These are phyloP conservation scores for Populus alba DNA, from an alignment of 345 rosid species.

Conservation along the genomic window DNA sequence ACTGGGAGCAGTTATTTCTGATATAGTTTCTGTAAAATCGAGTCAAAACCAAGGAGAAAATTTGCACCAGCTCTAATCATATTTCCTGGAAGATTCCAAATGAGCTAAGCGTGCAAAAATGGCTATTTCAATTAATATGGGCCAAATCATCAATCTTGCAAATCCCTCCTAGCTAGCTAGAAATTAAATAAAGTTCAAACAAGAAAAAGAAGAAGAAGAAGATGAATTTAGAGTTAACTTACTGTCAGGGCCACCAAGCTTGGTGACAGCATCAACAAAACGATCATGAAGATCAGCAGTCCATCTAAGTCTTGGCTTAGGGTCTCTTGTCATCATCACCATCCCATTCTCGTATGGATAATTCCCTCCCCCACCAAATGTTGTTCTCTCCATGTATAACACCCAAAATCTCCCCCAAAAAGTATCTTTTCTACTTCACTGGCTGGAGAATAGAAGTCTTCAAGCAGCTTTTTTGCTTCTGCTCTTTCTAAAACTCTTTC, in stretches of 20 bases:
- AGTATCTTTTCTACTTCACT: not conserved
- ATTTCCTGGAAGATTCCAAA: not conserved
- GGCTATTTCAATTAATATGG: not conserved
- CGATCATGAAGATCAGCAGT: constrained; percentile 65
- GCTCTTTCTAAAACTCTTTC: not conserved
- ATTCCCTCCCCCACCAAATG: constrained; percentile 28
- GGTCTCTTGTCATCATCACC: constrained; percentile 82
- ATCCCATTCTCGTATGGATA: constrained; percentile 52
- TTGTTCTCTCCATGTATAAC: constrained; percentile 45
- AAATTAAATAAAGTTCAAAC: not conserved
- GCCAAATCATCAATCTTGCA: not conserved
- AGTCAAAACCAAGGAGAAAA: not conserved
- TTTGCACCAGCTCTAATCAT: not conserved
- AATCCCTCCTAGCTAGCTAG: not conserved
- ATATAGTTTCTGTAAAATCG: not conserved
- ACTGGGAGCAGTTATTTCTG: not conserved
- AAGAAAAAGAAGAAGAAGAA: not conserved
- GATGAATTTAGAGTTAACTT: constrained; percentile 5
- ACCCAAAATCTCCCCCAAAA: not conserved
- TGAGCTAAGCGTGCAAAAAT: not conserved
- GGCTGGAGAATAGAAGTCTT: not conserved
- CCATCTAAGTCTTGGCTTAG: constrained; percentile 78
- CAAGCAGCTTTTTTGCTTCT: not conserved
- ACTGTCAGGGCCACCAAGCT: constrained; percentile 76
- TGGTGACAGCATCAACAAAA: constrained; percentile 64